These are phyloP conservation scores for Ogataea nonfermentans DNA, from an alignment of 805 yeast species.

Conservation along the genomic window DNA sequence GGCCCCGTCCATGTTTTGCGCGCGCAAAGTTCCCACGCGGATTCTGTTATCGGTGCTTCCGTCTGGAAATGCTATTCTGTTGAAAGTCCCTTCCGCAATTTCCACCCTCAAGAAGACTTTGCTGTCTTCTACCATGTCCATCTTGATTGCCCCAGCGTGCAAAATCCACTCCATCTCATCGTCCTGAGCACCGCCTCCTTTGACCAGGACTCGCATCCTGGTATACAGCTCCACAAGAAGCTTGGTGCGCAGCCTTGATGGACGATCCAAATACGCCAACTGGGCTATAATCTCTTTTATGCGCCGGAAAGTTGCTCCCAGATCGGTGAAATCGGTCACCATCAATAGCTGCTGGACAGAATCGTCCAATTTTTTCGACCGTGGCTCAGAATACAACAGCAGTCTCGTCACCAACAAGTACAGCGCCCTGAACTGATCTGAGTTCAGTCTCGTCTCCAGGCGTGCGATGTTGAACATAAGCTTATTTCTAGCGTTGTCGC, in stretches of 20 bases:
- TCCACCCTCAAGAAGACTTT: slow-evolving; percentile 70
- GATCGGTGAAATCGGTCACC: slow-evolving; percentile 67
- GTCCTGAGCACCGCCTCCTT: slow-evolving; percentile 18
- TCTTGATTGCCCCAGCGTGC: slow-evolving; percentile 63
- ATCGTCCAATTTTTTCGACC: slow-evolving; percentile 53
- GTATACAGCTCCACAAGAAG: slow-evolving; percentile 43
- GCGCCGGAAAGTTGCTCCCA: slow-evolving; percentile 29
- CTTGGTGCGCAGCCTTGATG: slow-evolving; percentile 32
- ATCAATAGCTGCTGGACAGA: slow-evolving; percentile 63
- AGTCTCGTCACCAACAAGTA: slow-evolving; percentile 62
- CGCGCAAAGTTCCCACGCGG: slow-evolving; percentile 61
- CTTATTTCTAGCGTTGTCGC: slow-evolving; percentile 39
- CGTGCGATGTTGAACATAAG: slow-evolving; percentile 67
- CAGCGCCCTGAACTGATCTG: slow-evolving; percentile 67
- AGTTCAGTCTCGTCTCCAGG: slow-evolving; percentile 65
- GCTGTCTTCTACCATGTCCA: slow-evolving; percentile 64
- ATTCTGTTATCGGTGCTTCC: slow-evolving; percentile 66
- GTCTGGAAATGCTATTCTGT: slow-evolving; percentile 59
- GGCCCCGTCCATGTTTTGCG: slow-evolving; percentile 57
- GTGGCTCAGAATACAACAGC: slow-evolving; percentile 65
- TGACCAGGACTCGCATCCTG: slow-evolving; percentile 39
- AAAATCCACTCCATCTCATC: slow-evolving; percentile 56
- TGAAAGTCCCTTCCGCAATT: slow-evolving; percentile 57
- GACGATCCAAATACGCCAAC: slow-evolving; percentile 8
- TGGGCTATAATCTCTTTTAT: slow-evolving; percentile 8